A percentile compares a stretch with the other conserved stretches of the same genome.
These are phyloP conservation scores for Chaetomium strumarium DNA, from an alignment of 2,329 filamentous ascomycete genomes.

Conservation along the genomic window DNA sequence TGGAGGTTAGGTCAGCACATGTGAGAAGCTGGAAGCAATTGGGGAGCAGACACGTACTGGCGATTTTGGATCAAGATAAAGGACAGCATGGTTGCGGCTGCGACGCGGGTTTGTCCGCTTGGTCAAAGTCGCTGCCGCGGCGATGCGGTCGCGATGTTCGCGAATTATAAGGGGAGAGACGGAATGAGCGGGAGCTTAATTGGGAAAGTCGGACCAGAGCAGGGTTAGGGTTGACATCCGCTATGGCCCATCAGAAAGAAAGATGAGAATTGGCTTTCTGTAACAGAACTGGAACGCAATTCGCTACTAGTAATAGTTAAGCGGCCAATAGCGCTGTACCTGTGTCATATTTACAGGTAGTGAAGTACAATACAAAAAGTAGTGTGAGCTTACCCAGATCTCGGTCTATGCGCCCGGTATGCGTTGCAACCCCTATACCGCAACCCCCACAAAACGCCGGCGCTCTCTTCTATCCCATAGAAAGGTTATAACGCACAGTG, in stretches of 20 bases:
- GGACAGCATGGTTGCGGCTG: slow-evolving; percentile 54
- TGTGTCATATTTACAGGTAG: no score
- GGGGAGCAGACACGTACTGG: slow-evolving; percentile 49
- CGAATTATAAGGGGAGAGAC: background rate
- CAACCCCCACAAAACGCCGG: no score
- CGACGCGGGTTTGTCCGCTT: slow-evolving; percentile 9
- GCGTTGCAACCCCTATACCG: background rate
- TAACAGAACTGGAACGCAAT: no score
- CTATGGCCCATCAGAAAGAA: no score
- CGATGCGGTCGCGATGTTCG: slow-evolving; percentile 4
- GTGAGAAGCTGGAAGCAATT: background rate
- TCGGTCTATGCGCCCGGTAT: background rate
- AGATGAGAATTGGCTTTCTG: no score
- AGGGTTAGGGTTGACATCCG: background rate
- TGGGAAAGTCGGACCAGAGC: no score
- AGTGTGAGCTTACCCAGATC: background rate
- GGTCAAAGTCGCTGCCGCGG: slow-evolving; percentile 8
- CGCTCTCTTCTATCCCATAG: no score
- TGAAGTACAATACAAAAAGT: background rate
- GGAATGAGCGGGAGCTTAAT: background rate
- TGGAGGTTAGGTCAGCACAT: background rate
- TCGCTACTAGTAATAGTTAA: no score
- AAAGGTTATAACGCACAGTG: no score
- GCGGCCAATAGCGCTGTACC: no score
- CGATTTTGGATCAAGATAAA: slow-evolving; percentile 89